phyloP scores from a whole-genome alignment of 805 yeast genomes.

The Ogataea pini region DNA sequence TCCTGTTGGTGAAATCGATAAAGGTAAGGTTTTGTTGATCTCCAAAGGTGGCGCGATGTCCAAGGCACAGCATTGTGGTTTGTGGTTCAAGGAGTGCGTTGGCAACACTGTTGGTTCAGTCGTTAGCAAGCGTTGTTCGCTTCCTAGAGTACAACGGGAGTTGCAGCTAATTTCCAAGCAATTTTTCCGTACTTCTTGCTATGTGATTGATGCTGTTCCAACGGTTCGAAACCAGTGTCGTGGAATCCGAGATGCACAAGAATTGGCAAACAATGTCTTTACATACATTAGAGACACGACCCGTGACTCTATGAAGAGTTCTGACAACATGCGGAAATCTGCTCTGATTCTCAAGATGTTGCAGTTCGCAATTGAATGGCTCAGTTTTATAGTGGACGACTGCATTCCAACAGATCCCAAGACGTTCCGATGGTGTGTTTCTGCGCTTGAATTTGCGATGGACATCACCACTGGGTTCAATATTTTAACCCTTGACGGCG shows the following conservation, averaged over 20 bases:
- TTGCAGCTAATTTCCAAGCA: constrained; percentile 63
- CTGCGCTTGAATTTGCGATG: constrained; percentile 95
- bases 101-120: constrained; percentile 54
- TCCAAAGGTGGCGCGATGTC: constrained; percentile 67
- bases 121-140: constrained; percentile 67
- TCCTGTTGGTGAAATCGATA: constrained; percentile 57
- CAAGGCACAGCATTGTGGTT: constrained; percentile 54
- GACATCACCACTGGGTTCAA: constrained; percentile 89
- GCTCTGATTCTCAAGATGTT: constrained; percentile 71
- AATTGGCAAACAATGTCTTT: constrained; percentile 70
- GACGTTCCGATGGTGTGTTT: constrained; percentile 94
- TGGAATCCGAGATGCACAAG: constrained; percentile 66
- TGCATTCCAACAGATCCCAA: constrained; percentile 89
- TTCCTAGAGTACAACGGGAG: constrained; percentile 72
- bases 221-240: constrained; percentile 54
- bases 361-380: constrained; percentile 83
- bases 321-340: constrained; percentile 67
- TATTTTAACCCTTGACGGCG: constrained; percentile 75
- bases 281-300: constrained; percentile 82
- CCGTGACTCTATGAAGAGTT: constrained; percentile 62
- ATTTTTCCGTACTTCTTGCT: constrained; percentile 65
- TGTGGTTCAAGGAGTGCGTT: constrained; percentile 56
- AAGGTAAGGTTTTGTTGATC: constrained; percentile 67
- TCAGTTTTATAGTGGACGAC: constrained; percentile 88
- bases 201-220: constrained; percentile 62